Conservation (phyloP, 1,284 basidiomycete species). For the Austroboletus niveus region DNA sequence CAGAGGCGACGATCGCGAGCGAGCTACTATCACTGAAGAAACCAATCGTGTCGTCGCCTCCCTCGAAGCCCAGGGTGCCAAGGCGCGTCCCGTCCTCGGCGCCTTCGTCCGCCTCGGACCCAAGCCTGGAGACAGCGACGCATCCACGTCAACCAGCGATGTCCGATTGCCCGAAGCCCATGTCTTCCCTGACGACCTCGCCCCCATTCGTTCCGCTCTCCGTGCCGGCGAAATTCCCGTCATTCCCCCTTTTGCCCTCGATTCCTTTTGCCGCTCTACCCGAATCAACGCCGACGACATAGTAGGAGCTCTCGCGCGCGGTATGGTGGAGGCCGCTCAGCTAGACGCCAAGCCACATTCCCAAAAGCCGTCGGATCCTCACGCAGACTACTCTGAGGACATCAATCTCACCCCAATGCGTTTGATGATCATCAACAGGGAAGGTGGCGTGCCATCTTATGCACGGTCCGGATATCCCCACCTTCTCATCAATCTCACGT, state of each 20-base stretch:
- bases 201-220: conserved; percentile 84
- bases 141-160: conserved; percentile 33
- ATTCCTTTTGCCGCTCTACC: conserved; percentile 84
- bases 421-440: conserved; percentile 96
- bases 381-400: conserved; percentile 41
- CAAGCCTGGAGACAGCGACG: conserved; percentile 51
- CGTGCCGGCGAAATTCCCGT: conserved; percentile 95
- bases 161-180: conserved; percentile 65
- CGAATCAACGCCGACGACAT: conserved; percentile 91
- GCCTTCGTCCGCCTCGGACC: conserved; percentile 84
- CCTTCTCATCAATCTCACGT: conserved; percentile 91
- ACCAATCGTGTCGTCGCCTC: conserved; percentile 83
- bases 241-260: conserved; percentile 90
- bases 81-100: conserved; percentile 84
- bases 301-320: conserved; percentile 83
- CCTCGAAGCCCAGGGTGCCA: conserved; percentile 82
- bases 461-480: conserved; percentile 94
- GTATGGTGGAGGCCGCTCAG: conserved; percentile 74
- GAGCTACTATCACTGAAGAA: conserved; percentile 61
- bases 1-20: conserved; percentile 65
- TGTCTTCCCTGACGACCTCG: conserved; percentile 72
- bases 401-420: conserved; percentile 88
- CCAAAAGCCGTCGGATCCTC: conserved; percentile 18
- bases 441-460: conserved; percentile 97
- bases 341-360: conserved; percentile 34